Base-by-base conservation (phyloP, 2,329 filamentous ascomycete species). In the Alternaria sp. region DNA sequence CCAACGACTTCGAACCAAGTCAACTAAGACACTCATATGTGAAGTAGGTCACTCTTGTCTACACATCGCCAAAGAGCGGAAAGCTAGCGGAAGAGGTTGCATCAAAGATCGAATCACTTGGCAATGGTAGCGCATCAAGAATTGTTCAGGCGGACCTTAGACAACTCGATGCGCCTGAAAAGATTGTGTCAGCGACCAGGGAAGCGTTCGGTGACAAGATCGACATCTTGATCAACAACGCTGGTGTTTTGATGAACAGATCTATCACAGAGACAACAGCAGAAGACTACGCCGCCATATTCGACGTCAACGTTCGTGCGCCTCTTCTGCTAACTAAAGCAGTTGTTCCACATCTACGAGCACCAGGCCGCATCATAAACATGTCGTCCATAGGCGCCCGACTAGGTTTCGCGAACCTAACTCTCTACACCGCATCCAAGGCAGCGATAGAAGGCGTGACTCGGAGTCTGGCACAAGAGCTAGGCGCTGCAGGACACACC, bases 371-470 rank as follows among this genome's bases (percentile, higher is more conserved):
- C 8, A 86, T 90, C 63, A 84, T 90, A 78, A 89, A 89, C 76
- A 84, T 90, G 63, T 83, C 83, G 13, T 88, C 85, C 3, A 82
- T 90, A 1, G 86, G 82, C 10, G 83, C 82, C 1, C 79, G 87
- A 0, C 68, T 68, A 3, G 85, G 84, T 0, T 84, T 86, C 61
- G 73, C 81, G 1, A 73, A 78, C 1, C 66, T 86, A 3, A 80
- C 83, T 2, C 73, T 88, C 3, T 90, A 90, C 73, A 82, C 82
- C 50, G 83, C 85, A 0, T 85, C 83, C 5, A 90, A 90, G 71
- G 86, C 86, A 0, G 88, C 87, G 6, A 73, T 90, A 15, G 88
- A 90, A 73, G 86, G 84, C 0, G 74, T 90, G 58, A 90, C 88
- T 10, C 80, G 87, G 7, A 84, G 81, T 47, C 87, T 87, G 83